Base-by-base conservation (phyloP, 495 filamentous ascomycete genomes). In the Penicillium lividum region DNA sequence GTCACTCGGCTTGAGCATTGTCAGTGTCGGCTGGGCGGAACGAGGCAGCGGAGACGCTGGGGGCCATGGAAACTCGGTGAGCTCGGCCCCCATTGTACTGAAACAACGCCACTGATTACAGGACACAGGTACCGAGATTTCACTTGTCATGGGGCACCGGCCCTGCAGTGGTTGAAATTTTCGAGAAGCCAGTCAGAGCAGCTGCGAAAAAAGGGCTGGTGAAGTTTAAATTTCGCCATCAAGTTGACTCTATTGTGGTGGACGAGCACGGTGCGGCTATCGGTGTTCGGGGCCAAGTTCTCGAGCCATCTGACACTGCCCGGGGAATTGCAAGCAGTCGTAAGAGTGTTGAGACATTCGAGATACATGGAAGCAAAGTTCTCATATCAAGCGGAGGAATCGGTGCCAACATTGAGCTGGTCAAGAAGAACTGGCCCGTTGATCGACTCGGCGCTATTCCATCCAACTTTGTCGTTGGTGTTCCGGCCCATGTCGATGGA, bases 351-450 rank as follows among this genome's bases (percentile, higher is more conserved):
- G 34, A 53, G 7, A 53, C 18, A 16, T 53, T 53, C 16, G 36
- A 53, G 22, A 38, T 53, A 10, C 36, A 8, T 30, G 51, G 51
- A 43, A 30, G 34, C 34, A 30, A 38, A 25, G 36, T 53, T 1
- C 22, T 53, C 34, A 44, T 53, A 9, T n/a, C 34, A 13, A 53
- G 51, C 16, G 51, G 51, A 42, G 51, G 51, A 7, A 43, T 53
- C n/a, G 51, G 51, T 22, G 51, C 18, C 11, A 43, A 53, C 9
- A 28, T 53, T 29, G 51, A 53, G 8, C 22, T 53, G 9, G 51
- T 53, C 4, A 53, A 43, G 36, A 53, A 53, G 36, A 53, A 53
- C 16, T 53, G 51, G 51, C 51, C 51, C 9, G 51, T 53, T 43
- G 51, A 53, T 18, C 51, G 51, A 40, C 18, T 53, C 15, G 51